A percentile compares a stretch with the other conserved stretches of the same genome.
phyloP scores from a whole-genome alignment of 1,284 basidiomycete species.

The Apiotrichum brassicae region DNA sequence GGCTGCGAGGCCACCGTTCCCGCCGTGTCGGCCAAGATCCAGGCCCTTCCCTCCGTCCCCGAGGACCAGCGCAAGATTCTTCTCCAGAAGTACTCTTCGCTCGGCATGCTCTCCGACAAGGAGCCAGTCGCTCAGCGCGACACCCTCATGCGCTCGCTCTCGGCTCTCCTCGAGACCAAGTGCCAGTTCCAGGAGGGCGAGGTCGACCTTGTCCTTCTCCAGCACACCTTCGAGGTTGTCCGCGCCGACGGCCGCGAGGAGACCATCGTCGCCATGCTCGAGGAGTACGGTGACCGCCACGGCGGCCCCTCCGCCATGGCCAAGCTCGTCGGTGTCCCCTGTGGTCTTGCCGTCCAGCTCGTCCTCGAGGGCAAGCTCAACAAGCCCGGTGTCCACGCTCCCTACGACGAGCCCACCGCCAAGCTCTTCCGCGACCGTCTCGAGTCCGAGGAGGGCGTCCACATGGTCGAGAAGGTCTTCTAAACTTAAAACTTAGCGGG shows the following conservation, averaged over 20 bases:
- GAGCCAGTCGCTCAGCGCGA: conserved; percentile 61
- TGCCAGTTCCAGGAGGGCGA: conserved; percentile 89
- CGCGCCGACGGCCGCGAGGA: conserved; percentile 78
- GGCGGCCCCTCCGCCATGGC: conserved; percentile 92
- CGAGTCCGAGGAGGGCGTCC: conserved; percentile 72
- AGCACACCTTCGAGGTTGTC: conserved; percentile 91
- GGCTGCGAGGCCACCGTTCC: conserved; percentile 66
- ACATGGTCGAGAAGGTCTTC: conserved; percentile 61
- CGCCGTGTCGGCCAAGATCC: conserved; percentile 67
- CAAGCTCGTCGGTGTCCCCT: conserved; percentile 81
- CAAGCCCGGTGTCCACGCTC: conserved; percentile 75
- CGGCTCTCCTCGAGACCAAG: conserved; percentile 79
- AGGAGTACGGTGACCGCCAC: conserved; percentile 76
- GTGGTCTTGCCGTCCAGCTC: conserved; percentile 84
- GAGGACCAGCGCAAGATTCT: conserved; percentile 67
- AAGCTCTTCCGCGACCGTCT: conserved; percentile 69
- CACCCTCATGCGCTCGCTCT: conserved; percentile 91
- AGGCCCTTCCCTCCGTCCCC: conserved; percentile 65
- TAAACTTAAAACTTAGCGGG: conserved; percentile 24
- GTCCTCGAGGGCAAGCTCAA: conserved; percentile 64
- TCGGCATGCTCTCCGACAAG: conserved; percentile 75
- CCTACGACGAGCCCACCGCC: conserved; percentile 76
- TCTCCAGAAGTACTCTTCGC: conserved; percentile 82
- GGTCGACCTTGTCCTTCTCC: conserved; percentile 93
- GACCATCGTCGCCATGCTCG: conserved; percentile 84